Base-by-base conservation (phyloP, 345 rosid species). In the Balakata baccata region DNA sequence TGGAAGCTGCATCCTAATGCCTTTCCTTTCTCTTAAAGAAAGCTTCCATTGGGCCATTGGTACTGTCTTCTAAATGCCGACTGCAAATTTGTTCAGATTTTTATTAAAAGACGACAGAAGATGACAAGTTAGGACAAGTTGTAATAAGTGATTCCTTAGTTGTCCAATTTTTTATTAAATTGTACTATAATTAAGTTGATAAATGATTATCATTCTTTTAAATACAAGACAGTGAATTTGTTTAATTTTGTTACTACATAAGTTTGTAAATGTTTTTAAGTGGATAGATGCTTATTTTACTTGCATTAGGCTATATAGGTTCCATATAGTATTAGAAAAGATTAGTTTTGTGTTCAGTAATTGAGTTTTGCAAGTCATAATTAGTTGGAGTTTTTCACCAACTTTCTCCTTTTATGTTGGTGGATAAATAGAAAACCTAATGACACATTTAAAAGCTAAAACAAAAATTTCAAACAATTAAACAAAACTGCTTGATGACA, bases 71-170 rank as follows among this genome's bases (percentile, higher is more conserved):
- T 22, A 58, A 34, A n/a, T 47, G 23, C 43, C 7, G 43, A 74
- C 34, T 39, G 10, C 69, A 64, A 41, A 18, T 22, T 45, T 66
- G 29, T 23, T 2, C 1, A 6, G 5, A 51, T 18, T 37, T 73
- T 64, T 38, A 54, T 43, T 25, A 22, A 53, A 63, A n/a, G 64
- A 50, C 2, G 17, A 7, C 46, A 66, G 54, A 11, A 66, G 22
- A 66, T 66, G 69, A 66, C 70, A 66, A 23, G n/a, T 51, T 14
- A 12, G n/a, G 68, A 50, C 52, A 22, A 70, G 69, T 64, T 52
- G 52, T 73, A n/a, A 22, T 22, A 53, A 59, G 12, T 47, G 29
- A 25, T 60, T 25, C 14, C 8, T 13, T 34, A 72, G 46, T 43
- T 23, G 11, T 18, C 64, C 52, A 20, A 17, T 45, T 22, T 43